Evolutionary conservation across 768 basidiomycete genomes (phyloP).

Genomic region (Leccinellum albellum): DNA sequence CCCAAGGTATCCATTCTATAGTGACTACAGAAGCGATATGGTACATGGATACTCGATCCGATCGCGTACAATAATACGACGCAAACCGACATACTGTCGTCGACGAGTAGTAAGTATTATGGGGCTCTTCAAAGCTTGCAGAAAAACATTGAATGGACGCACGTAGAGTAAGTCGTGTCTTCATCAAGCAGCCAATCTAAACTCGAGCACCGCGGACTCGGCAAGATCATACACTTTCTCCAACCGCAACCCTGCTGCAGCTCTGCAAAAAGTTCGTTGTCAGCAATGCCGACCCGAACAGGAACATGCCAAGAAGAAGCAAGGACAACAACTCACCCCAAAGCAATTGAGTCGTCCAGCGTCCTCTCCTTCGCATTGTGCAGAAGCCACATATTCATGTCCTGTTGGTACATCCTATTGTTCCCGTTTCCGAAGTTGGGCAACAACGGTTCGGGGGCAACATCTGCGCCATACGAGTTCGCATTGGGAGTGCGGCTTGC

Average conservation of each 20-base stretch:
- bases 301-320: background rate
- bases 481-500: constrained; percentile 7
- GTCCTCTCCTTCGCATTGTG: constrained; percentile 44
- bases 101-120: background rate
- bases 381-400: constrained; percentile 43
- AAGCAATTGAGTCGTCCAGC: constrained; percentile 35
- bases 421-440: constrained; percentile 46
- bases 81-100: background rate
- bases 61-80: background rate
- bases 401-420: constrained; percentile 40
- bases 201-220: constrained; percentile 24
- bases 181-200: constrained; percentile 14
- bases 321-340: constrained; percentile 23
- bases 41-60: background rate
- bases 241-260: constrained; percentile 17
- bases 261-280: constrained; percentile 5
- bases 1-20: background rate
- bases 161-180: background rate
- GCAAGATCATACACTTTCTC: constrained; percentile 28
- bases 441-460: constrained; percentile 44
- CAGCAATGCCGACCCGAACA: background rate
- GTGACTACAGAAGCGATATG: constrained; percentile 1
- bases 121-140: background rate
- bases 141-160: background rate
- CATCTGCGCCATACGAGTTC: constrained; percentile 13